Conservation (phyloP, 148 eudicot genomes). For the Chenopodium suecicum region DNA sequence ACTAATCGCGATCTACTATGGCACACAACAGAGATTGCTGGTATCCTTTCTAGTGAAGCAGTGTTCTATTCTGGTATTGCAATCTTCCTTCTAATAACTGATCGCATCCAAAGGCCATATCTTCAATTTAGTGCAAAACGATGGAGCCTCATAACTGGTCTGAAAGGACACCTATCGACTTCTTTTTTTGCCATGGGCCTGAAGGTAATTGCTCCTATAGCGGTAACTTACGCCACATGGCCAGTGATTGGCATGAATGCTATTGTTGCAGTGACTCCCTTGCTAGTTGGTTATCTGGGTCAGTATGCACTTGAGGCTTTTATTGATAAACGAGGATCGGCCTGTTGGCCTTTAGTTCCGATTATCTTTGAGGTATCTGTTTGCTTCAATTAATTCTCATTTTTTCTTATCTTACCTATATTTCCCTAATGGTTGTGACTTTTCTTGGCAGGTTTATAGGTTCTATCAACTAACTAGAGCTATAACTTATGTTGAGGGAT, state of each 20-base stretch:
- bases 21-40: conserved; percentile 50
- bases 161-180: conserved; percentile 54
- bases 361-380: conserved; percentile 73
- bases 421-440: background rate
- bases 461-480: conserved; percentile 73
- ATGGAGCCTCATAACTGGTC: conserved; percentile 76
- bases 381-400: background rate
- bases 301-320: conserved; percentile 52
- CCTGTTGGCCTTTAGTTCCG: conserved; percentile 87
- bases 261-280: conserved; percentile 59
- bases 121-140: conserved; percentile 61
- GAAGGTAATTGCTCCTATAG: conserved; percentile 59
- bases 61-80: conserved; percentile 69
- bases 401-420: background rate
- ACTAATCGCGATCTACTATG: background rate
- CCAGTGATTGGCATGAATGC: conserved; percentile 64
- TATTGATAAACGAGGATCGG: conserved; percentile 46
- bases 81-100: conserved; percentile 54
- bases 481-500: conserved; percentile 53
- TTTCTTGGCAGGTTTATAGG: conserved; percentile 59
- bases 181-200: conserved; percentile 54
- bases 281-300: conserved; percentile 58
- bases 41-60: conserved; percentile 56
- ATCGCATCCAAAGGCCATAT: conserved; percentile 70
- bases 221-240: conserved; percentile 57